Evolutionary conservation across 2,329 filamentous ascomycete genomes (phyloP).

Genomic region (Bipolaris cookei): DNA sequence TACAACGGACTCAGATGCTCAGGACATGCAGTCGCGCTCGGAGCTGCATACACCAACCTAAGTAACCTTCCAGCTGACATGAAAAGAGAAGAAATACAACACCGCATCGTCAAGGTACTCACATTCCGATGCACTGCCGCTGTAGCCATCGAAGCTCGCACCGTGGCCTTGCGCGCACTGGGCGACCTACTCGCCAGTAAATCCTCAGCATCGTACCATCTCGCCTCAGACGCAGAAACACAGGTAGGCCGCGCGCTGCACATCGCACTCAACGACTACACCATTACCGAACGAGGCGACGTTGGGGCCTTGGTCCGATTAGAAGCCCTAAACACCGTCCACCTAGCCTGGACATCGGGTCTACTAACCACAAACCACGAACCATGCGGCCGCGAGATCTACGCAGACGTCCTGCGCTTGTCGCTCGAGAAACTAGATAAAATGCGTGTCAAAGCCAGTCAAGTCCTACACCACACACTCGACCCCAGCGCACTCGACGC

Average conservation of each 20-base stretch:
- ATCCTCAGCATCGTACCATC: background rate
- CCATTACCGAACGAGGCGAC: slow-evolving; percentile 85
- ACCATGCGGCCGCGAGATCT: slow-evolving; percentile 28
- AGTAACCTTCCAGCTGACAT: background rate
- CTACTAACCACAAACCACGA: slow-evolving; percentile 22
- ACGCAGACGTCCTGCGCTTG: slow-evolving; percentile 65
- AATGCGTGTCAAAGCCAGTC: slow-evolving; percentile 62
- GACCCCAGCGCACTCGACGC: slow-evolving; percentile 18
- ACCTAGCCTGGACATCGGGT: slow-evolving; percentile 47
- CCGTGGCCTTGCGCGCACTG: slow-evolving; percentile 51
- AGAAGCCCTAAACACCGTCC: slow-evolving; percentile 74
- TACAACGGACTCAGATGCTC: slow-evolving; percentile 51
- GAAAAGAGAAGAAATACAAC: slow-evolving; percentile 18
- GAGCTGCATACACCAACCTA: slow-evolving; percentile 45
- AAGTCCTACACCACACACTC: slow-evolving; percentile 19
- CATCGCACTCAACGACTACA: slow-evolving; percentile 80
- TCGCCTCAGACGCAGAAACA: slow-evolving; percentile 23
- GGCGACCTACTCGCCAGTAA: slow-evolving; percentile 40
- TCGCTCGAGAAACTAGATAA: slow-evolving; percentile 90
- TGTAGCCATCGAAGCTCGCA: slow-evolving; percentile 54
- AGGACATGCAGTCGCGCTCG: slow-evolving; percentile 55
- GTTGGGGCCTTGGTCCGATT: slow-evolving; percentile 85
- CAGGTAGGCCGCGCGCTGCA: slow-evolving; percentile 43
- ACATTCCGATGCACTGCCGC: slow-evolving; percentile 45
- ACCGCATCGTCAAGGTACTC: slow-evolving; percentile 44